Evolutionary conservation across 2,329 filamentous ascomycete genomes (phyloP), one percentile per base, ranked within the genome.

Genomic region (Sporothrix protearum): DNA sequence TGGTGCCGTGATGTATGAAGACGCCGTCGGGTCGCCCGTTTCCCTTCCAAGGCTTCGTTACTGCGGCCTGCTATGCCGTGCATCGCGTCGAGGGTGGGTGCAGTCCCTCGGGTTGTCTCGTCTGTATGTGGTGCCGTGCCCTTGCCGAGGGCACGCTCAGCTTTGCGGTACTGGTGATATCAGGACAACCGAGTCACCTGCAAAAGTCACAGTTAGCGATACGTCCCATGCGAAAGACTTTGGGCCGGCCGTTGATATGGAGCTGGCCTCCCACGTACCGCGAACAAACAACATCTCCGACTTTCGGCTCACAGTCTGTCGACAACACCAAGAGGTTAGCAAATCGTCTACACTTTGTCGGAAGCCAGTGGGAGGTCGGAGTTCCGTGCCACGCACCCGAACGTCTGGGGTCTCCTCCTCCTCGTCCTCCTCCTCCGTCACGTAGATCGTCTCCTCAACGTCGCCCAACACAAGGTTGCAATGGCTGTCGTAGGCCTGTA

Each of bases 221-320:
- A n/a, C 2, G 49, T 19, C 9, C 8, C 3, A 30, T 3, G 12
- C 22, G 19, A 3, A 1, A n/a, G 1, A 12, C 9, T 39, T 33
- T 9, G 14, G 45, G 12, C 10, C 8, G 9, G 42, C n/a, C 19
- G 22, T 9, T 30, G 36, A 3, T 6, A 16, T 9, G 7, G 25
- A 28, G 14, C 1, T 28, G 10, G 39, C 1, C 16, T 14, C 6
- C n/a, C 81, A 64, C 87, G 74, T 83, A 95, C 94, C 95, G 92
- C 96, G 87, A 72, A 99, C 95, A 80, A 99, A 99, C 25, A 99
- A 84, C 96, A 99, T 99, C 80, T 98, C 96, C 57, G 94, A 96
- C 81, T 97, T 96, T 83, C 97, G 97, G 83, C 95, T 97, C 74
- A 96, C 89, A 16, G 94, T 97, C 92, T 97, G 74, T 19, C 8